Base-by-base conservation (phyloP, 805 yeast genomes). In the Wickerhamiella australiensis region DNA sequence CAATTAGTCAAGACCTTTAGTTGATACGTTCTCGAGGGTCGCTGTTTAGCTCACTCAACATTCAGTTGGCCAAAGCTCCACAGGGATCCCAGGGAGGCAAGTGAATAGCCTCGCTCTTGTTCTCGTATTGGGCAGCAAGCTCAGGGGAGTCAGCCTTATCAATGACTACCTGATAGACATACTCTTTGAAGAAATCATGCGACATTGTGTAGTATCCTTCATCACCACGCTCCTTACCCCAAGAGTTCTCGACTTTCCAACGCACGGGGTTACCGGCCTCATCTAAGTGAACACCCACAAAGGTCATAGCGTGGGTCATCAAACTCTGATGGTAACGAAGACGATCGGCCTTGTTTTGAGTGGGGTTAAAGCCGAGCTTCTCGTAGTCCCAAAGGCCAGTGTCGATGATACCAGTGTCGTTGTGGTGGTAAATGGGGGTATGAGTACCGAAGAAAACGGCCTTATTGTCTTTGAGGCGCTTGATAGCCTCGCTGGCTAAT, bases 301-400 rank as follows among this genome's bases (percentile, higher is more conserved):
- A 76, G 20, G 79, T 73, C 95, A 85, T 85, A 33, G 95, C 95
- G 60, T 85, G 95, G 13, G 94, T 85, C 94, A 85, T 84, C 55
- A 78, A 68, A 21, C 87, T 80, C 55, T 85, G 79, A 51, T 78
- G 78, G 55, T 82, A 79, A 52, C 71, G 66, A 53, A 86, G 78
- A 54, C 94, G 71, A 46, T 85, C 80, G 18, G 78, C 78, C 68
- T 86, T 85, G 46, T 63, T 53, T 58, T 75, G 70, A 47, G 74
- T 68, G 59, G 74, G 66, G 48, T 70, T 63, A 71, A 78, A 71
- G 43, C 62, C 62, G 5, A 61, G 46, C 1, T 73, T 72, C 54
- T 75, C 68, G 65, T 78, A 83, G 58, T 82, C 80, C 77, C 79
- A 85, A 18, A 82, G 72, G 37, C 75, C 73, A 18, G 77, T 66